phyloP scores from a whole-genome alignment of 2,329 filamentous ascomycete species.

The Dothideomycetidae sp. region DNA sequence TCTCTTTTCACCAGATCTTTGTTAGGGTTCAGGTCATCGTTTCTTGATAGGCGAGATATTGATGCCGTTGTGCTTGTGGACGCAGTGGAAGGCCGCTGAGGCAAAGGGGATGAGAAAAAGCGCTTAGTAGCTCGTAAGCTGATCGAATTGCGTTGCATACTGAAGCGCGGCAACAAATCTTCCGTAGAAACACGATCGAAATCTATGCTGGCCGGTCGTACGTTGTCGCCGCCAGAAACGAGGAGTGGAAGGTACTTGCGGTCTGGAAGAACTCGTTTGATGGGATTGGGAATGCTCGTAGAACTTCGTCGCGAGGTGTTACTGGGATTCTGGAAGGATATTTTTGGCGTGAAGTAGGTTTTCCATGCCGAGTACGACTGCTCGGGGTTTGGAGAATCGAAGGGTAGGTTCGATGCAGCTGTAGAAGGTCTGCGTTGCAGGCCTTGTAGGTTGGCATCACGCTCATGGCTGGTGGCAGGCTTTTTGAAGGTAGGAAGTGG shows the following conservation, averaged over 20 bases:
- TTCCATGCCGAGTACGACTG: constrained; percentile 17
- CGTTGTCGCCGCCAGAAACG: constrained; percentile 18
- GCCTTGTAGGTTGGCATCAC: constrained; percentile 52
- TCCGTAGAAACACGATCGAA: constrained; percentile 16
- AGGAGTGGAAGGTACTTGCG: constrained; percentile 22
- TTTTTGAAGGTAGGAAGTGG: constrained; percentile 52
- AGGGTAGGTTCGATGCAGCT: constrained; percentile 3
- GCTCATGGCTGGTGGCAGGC: constrained; percentile 66
- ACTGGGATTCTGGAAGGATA: constrained; percentile 13
- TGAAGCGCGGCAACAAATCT: constrained; percentile 7
- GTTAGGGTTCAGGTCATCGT: not conserved
- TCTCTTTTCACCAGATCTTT: constrained; percentile 3
- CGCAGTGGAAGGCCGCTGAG: constrained; percentile 7
- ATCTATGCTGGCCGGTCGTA: constrained; percentile 16
- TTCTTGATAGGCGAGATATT: constrained; percentile 1
- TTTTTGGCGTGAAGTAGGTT: constrained; percentile 22
- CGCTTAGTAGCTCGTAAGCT: constrained; percentile 2
- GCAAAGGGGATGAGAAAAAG: constrained; percentile 7
- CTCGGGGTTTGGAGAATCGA: constrained; percentile 4
- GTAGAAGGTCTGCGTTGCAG: constrained; percentile 6
- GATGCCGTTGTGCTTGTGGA: constrained; percentile 2
- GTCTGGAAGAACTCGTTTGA: constrained; percentile 23
- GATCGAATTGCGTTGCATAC: constrained; percentile 1
- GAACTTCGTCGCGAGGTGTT: constrained; percentile 16
- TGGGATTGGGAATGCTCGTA: constrained; percentile 25